A percentile compares a stretch with the other conserved stretches of the same genome.
Conservation (phyloP, 352 stramenopile species). For the Globisporangium ultimum region DNA sequence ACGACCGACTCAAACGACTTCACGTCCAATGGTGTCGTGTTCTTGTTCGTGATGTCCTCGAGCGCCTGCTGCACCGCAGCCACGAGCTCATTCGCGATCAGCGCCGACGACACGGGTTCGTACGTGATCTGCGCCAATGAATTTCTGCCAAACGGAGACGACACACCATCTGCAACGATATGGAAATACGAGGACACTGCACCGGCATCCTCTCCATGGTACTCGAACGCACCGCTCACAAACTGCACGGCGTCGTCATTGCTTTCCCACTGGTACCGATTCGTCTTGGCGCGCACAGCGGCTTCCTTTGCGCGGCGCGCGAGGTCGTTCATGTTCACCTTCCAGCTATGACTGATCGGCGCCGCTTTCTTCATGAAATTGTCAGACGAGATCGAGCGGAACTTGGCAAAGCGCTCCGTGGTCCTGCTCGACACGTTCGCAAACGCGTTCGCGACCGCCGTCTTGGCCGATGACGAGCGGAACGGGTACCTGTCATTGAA, state of each 20-base stretch:
- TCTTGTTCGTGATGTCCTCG: conserved; percentile 53
- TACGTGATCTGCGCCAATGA: conserved; percentile 22
- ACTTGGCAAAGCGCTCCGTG: conserved; percentile 35
- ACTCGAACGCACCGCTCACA: conserved; percentile 36
- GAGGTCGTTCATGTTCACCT: conserved; percentile 20
- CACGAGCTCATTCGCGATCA: conserved; percentile 60
- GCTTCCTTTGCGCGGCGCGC: conserved; percentile 10
- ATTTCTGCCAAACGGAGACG: conserved; percentile 47
- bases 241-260: conserved; percentile 37
- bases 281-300: conserved; percentile 8
- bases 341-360: conserved; percentile 16
- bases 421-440: conserved; percentile 34
- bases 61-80: conserved; percentile 37
- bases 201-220: conserved; percentile 74
- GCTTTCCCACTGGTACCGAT: conserved; percentile 11
- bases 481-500: conserved; percentile 43
- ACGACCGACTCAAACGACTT: conserved; percentile 44
- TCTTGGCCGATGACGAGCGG: conserved; percentile 16
- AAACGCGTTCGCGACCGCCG: conserved; percentile 38
- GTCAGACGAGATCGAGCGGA: conserved; percentile 35
- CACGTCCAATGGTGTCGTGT: conserved; percentile 36
- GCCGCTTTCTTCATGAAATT: conserved; percentile 28
- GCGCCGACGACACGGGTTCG: conserved; percentile 45
- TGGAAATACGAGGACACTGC: conserved; percentile 56
- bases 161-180: conserved; percentile 77